These are phyloP conservation scores for Calendula officinalis DNA, from an alignment of 129 eudicot species.

Conservation along the genomic window DNA sequence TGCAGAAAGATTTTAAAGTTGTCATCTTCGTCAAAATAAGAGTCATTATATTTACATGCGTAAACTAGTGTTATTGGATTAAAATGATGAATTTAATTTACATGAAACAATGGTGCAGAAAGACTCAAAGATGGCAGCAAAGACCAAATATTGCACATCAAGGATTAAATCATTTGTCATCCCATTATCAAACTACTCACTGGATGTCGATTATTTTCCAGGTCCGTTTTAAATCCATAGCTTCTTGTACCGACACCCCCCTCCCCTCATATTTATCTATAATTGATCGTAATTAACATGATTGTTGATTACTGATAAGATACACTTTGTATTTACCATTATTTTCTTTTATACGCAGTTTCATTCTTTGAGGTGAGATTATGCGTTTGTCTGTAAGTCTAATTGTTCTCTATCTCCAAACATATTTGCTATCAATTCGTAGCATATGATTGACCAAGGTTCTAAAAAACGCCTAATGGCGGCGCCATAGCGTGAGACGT, in stretches of 20 bases:
- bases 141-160: slow-evolving; percentile 86
- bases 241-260: not conserved
- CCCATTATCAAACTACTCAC: slow-evolving; percentile 77
- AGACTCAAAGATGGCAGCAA: slow-evolving; percentile 76
- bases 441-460: not conserved
- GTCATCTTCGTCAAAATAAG: no score
- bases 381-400: slow-evolving; percentile 41
- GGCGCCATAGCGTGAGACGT: no score
- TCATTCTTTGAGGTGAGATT: slow-evolving; percentile 97
- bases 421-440: not conserved
- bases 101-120: slow-evolving; percentile 44
- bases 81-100: slow-evolving; percentile 2
- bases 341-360: slow-evolving; percentile 48
- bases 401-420: not conserved
- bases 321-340: slow-evolving; percentile 6
- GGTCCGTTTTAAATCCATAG: slow-evolving; percentile 36
- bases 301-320: not conserved
- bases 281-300: not conserved
- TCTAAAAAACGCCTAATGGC: no score
- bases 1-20: slow-evolving; percentile 48
- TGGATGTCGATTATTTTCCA: slow-evolving; percentile 76
- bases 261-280: not conserved
- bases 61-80: not conserved
- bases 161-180: slow-evolving; percentile 93
- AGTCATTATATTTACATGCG: not conserved